phyloP scores from a whole-genome alignment of 805 yeast species.

The Candida alai region DNA sequence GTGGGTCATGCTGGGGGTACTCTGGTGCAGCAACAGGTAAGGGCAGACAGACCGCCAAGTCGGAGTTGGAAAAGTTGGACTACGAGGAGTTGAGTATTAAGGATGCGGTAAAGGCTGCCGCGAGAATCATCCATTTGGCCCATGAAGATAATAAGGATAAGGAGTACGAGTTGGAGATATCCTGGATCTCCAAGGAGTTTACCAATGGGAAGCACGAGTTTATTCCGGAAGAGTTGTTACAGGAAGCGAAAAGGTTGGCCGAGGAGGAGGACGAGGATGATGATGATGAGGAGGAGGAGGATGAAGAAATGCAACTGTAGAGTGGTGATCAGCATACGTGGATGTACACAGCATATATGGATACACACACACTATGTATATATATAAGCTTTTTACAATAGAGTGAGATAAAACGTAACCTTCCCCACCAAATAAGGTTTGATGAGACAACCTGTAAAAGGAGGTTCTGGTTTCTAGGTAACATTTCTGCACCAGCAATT shows the following conservation, averaged over 20 bases:
- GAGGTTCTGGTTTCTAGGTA: no score
- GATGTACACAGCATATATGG: no score
- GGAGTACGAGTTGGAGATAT: slow-evolving; percentile 90
- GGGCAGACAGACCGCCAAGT: slow-evolving; percentile 97
- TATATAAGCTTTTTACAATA: no score
- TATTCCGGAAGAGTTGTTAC: slow-evolving; percentile 74
- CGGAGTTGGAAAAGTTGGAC: slow-evolving; percentile 89
- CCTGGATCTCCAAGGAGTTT: slow-evolving; percentile 78
- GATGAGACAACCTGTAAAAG: no score
- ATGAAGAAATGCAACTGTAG: slow-evolving; percentile 18
- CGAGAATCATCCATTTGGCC: slow-evolving; percentile 86
- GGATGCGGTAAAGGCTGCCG: slow-evolving; percentile 92
- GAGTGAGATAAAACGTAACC: no score
- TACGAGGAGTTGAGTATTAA: slow-evolving; percentile 61
- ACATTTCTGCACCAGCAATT: no score
- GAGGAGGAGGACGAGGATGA: slow-evolving; percentile 80
- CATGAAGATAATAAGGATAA: slow-evolving; percentile 98
- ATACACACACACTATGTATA: no score
- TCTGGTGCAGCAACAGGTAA: slow-evolving; percentile 97
- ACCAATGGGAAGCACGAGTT: slow-evolving; percentile 77
- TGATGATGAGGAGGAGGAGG: slow-evolving; percentile 58
- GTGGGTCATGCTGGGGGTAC: slow-evolving; percentile 97
- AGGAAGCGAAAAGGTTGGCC: slow-evolving; percentile 82
- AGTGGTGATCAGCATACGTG: neutral
- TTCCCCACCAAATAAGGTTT: no score